Evolutionary conservation across 129 eudicot species (phyloP), one percentile per base, ranked within the genome.

Genomic region (Lactuca saligna): DNA sequence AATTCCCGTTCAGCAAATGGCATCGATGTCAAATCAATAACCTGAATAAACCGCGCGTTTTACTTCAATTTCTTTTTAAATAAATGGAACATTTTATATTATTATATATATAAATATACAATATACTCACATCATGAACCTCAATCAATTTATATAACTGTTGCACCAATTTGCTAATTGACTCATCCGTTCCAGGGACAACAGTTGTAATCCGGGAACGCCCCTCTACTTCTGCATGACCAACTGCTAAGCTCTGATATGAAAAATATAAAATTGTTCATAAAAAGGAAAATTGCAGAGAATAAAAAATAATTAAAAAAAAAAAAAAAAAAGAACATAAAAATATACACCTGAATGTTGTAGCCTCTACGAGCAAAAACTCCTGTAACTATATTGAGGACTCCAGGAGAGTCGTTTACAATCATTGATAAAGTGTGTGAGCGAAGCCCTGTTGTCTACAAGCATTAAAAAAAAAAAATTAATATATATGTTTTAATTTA

Each of bases 291-390:
- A 34, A 54, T 11, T 6, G 4, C 7, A 82, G 9, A 4, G 8
- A 20, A 20, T 20, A 20, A 20, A 20, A n/a, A 14, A 68, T 7
- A 58, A 13, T 14, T 10, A 46, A 46, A 69, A 50, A 41, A 4
- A 15, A 8, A 37, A 53, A 71, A 56, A 38, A 42, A 14, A 25
- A 50, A 38, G 59, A 55, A 65, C 50, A 49, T 54, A 63, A 5
- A 46, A 31, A 41, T 49, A 54, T 46, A 71, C 76, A 87, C 92
- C 85, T 91, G 97, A 64, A 91, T 91, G 77, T 88, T 88, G 66
- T 91, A 91, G 61, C 97, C 97, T 84, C 97, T 84, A 53, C 96
- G 90, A 73, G 97, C 82, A 80, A 87, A 83, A 69, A 91, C 87
- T 31, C 97, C 96, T 42, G 96, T 85, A 50, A 91, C 84, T 66